Evolutionary conservation across 805 yeast genomes (phyloP), one percentile per base, ranked within the genome.

Genomic region (Candida saitoana): DNA sequence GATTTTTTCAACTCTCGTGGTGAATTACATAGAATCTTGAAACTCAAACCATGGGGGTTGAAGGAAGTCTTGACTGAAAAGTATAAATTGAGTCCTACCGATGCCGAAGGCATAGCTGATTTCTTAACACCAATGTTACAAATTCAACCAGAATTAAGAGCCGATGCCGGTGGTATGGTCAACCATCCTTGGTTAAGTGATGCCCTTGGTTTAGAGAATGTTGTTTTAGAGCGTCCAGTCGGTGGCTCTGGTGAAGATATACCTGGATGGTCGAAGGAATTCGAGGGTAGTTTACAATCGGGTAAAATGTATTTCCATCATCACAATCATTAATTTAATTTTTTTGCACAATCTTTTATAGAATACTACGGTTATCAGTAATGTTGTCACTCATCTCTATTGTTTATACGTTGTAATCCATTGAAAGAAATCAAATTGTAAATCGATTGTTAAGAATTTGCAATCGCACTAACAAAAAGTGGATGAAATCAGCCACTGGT

Each of bases 141-240:
- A 16, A 62, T 87, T 16, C 87, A 84, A 58, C 98, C 99, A 1
- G 82, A 77, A 45, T 61, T 65, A 41, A 73, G 99, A 49, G 91
- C 91, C 11, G 99, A 93, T 66, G 98, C 98, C 1, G 99, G 98
- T 15, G 96, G 96, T 3, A 76, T 89, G 80, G 79, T 87, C 2
- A 84, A 87, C 55, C 96, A 89, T 59, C 81, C 84, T 9, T 89
- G 96, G 96, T 59, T 78, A 37, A 72, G 75, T 49, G 95, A 87
- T 56, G 88, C 91, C 0, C 61, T 77, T 25, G 95, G 95, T 0
- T 71, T 84, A 58, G 93, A 85, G 44, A 73, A 80, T 51, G 77
- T 85, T 11, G 67, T 63, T 3, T 65, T 85, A 3, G 96, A 87
- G 55, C 72, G 96, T 50, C 82, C 82, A 22, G 74, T 82, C 5